Conservation (phyloP, 495 filamentous ascomycete species). For the Lepidopterella palustris region DNA sequence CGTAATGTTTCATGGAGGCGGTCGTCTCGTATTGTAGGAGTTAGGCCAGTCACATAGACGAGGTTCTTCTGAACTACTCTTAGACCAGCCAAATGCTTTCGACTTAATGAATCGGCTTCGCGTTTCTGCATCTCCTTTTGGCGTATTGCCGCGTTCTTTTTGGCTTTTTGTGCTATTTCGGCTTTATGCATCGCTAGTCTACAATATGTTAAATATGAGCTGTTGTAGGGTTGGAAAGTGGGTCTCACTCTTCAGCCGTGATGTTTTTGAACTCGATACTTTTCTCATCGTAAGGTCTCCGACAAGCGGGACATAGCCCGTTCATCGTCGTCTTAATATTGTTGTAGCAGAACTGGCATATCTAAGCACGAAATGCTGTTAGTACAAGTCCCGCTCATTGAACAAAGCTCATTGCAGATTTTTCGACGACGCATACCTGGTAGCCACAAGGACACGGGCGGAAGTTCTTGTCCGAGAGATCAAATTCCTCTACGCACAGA, state of each 20-base stretch:
- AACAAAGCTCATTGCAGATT: not conserved
- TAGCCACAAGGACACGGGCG: constrained; percentile 97
- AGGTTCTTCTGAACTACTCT: constrained; percentile 97
- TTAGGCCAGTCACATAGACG: constrained; percentile 94
- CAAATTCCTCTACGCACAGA: constrained; percentile 98
- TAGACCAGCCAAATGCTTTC: constrained; percentile 90
- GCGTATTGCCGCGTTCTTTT: constrained; percentile 81
- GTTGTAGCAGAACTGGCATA: constrained; percentile 99
- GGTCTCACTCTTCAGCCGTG: constrained; percentile 80
- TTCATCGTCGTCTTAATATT: constrained; percentile 96
- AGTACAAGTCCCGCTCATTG: constrained; percentile 3
- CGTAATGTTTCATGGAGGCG: constrained; percentile 81
- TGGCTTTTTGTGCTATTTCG: constrained; percentile 80
- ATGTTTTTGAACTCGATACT: constrained; percentile 93
- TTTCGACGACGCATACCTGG: constrained; percentile 56
- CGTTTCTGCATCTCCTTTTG: constrained; percentile 94
- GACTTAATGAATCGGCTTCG: constrained; percentile 88
- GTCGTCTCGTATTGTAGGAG: constrained; percentile 83
- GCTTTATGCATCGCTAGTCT: constrained; percentile 52
- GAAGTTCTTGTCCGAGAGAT: constrained; percentile 95
- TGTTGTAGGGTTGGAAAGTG: constrained; percentile 6
- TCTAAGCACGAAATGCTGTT: constrained; percentile 46
- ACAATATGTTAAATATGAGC: constrained; percentile 6
- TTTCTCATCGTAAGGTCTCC: constrained; percentile 89
- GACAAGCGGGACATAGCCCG: constrained; percentile 90